These are phyloP conservation scores for Radiomyces spectabilis DNA, from an alignment of 192 early-diverging fungal genomes.

Conservation along the genomic window DNA sequence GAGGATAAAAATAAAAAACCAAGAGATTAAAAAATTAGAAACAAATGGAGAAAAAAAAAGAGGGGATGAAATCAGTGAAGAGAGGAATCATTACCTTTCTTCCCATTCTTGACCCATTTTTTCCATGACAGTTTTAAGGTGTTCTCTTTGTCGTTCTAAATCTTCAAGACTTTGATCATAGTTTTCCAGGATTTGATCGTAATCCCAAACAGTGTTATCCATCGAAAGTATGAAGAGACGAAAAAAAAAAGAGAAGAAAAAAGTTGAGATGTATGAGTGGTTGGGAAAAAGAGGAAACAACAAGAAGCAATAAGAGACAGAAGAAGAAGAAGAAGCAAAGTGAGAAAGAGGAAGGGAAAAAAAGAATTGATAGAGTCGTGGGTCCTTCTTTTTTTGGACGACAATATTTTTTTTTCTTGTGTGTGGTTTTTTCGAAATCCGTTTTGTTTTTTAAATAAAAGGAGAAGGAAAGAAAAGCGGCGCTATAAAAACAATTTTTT, in stretches of 20 bases:
- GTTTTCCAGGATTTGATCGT: conserved; percentile 28
- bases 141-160: conserved; percentile 18
- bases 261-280: not conserved
- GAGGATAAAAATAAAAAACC: not conserved
- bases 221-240: not conserved
- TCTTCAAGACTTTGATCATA: conserved; percentile 30
- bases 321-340: conserved; percentile 2
- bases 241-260: not conserved
- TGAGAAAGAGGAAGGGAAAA: not conserved
- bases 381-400: too few species aligned
- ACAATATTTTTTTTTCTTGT: not conserved
- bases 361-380: not conserved
- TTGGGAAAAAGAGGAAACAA: conserved; percentile 2
- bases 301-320: not conserved
- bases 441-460: too few species aligned
- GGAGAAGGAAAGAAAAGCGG: too few species aligned
- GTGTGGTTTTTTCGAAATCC: too few species aligned
- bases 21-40: too few species aligned
- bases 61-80: not conserved
- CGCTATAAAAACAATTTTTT: too few species aligned
- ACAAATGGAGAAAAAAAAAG: not conserved
- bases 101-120: conserved; percentile 32
- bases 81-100: conserved; percentile 19
- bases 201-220: conserved; percentile 19
- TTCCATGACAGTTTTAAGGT: conserved; percentile 22